These are phyloP conservation scores for Mycena latifolia DNA, from an alignment of 768 basidiomycete genomes.

Conservation along the genomic window DNA sequence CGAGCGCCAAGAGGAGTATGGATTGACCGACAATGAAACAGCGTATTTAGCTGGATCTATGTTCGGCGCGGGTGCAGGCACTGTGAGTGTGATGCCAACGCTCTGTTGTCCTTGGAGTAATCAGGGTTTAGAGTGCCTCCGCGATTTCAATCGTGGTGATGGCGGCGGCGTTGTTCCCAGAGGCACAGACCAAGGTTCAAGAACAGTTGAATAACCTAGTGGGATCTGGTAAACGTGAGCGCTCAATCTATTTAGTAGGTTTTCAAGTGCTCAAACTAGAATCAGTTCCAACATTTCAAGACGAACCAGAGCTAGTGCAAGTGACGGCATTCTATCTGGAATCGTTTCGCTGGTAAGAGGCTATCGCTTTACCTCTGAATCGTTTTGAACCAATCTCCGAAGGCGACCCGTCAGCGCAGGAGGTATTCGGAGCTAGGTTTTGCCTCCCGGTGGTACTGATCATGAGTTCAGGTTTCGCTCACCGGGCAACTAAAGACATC, in stretches of 20 bases:
- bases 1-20: conserved; percentile 65
- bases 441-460: neutral
- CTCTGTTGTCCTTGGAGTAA: neutral
- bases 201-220: conserved; percentile 67
- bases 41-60: conserved; percentile 75
- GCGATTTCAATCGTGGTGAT: conserved; percentile 69
- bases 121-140: conserved; percentile 57
- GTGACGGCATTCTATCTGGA: conserved; percentile 65
- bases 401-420: conserved; percentile 60
- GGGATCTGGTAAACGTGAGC: conserved; percentile 57
- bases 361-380: neutral
- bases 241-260: neutral
- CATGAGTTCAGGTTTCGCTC: conserved; percentile 61
- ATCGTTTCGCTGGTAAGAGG: conserved; percentile 56
- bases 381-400: neutral
- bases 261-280: neutral
- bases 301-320: conserved; percentile 57
- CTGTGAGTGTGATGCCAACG: conserved; percentile 41
- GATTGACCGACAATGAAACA: conserved; percentile 67
- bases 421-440: conserved; percentile 45
- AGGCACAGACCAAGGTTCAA: conserved; percentile 63
- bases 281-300: conserved; percentile 54
- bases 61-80: conserved; percentile 77
- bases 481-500: conserved; percentile 74
- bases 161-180: conserved; percentile 68